Base-by-base conservation (phyloP, 176 grass and related monocot genomes). In the Cenchrus fungigraminus region DNA sequence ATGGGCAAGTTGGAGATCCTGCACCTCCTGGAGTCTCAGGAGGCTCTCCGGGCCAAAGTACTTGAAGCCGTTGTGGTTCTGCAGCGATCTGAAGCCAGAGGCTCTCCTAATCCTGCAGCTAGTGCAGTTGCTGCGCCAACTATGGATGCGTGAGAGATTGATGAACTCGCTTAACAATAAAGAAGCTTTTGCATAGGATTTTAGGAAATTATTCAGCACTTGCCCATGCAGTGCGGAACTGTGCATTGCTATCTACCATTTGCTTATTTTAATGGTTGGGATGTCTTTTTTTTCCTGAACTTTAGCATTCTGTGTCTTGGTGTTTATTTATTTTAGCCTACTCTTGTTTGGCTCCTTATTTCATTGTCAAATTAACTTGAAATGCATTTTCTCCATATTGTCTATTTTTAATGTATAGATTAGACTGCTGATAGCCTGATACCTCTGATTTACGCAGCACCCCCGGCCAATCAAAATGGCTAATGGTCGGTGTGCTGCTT, bases 1-100 rank as follows among this genome's bases (percentile, higher is more conserved):
- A 88, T 94, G 86, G 83, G 81, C 69, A 84, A 88, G 77, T 77
- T 57, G 4, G 89, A 89, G 37, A 80, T 91, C 6, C 54, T 91
- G 1, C 49, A 89, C 31, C 83, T 94, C 20, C 65, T 91, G 6
- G 83, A 88, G 64, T 91, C 83, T 20, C 86, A 79, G 5, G 85
- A 86, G 16, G 74, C 57, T 25, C 79, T 94, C n/a, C 76, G 43
- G n/a, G 57, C 19, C 14, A 91, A 81, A 56, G 86, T 91, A 9
- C 11, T 8, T 14, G 89, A 89, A 43, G 86, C 89, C 50, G 68
- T 94, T 75, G 47, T 54, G 44, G 75, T 81, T 65, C 56, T 91
- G 29, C 69, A 73, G 42, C 51, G 65, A 17, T 58, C 65, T 8
- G 13, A 45, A 15, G 65, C 46, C 6, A 40, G 5, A 72, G 6